Evolutionary conservation across 2,329 filamentous ascomycete species (phyloP).

Genomic region (Orbilia ellipsospora): DNA sequence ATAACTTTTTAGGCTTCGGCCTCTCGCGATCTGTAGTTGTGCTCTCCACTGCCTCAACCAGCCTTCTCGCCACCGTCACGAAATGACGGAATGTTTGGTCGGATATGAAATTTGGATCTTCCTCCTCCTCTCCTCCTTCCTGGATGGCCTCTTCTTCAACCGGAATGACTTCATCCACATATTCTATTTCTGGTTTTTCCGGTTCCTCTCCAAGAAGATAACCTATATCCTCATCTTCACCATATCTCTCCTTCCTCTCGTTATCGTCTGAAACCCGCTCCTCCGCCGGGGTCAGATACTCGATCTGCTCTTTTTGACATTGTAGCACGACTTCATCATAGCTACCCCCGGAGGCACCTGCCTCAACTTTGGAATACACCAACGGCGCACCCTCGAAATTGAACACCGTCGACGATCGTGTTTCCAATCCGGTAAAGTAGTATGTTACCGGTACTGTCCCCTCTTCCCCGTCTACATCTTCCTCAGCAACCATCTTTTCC

Average conservation of each 20-base stretch:
- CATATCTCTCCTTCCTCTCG: constrained; percentile 16
- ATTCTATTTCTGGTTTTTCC: background rate
- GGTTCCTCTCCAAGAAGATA: background rate
- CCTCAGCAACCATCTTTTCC: background rate
- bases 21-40: constrained; percentile 15
- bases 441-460: constrained; percentile 32
- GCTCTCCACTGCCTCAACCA: constrained; percentile 45
- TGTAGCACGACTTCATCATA: constrained; percentile 48
- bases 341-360: constrained; percentile 44
- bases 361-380: constrained; percentile 49
- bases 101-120: constrained; percentile 22
- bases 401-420: constrained; percentile 43
- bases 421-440: constrained; percentile 46
- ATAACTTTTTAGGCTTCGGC: constrained; percentile 25
- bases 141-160: background rate
- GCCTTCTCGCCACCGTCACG: constrained; percentile 26
- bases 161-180: background rate
- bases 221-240: background rate
- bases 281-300: constrained; percentile 46
- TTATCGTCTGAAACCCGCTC: constrained; percentile 22
- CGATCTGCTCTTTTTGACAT: constrained; percentile 37
- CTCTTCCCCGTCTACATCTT: background rate
- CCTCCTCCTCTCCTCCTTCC: background rate
- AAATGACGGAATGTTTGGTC: constrained; percentile 42
- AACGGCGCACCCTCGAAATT: constrained; percentile 48